Percentiles rank a stretch among this genome's conserved stretches.
phyloP scores from a whole-genome alignment of 2,329 filamentous ascomycete species.

The Neofusicoccum cordaticola region DNA sequence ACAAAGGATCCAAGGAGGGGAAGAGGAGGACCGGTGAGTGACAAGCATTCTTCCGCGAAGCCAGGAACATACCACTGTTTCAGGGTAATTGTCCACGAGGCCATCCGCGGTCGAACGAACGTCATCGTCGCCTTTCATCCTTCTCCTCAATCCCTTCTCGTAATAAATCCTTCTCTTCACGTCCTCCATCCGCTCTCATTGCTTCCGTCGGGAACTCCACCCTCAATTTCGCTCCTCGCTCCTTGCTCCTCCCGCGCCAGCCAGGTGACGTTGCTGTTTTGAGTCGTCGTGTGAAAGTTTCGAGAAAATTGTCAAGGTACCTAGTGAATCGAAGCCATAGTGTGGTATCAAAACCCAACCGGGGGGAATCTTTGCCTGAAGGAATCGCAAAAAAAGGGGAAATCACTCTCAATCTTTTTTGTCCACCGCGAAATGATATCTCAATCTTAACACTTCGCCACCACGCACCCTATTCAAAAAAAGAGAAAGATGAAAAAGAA shows the following conservation, averaged over 20 bases:
- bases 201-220: constrained; percentile 1
- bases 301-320: constrained; percentile 8
- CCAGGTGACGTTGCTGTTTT: constrained; percentile 1
- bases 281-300: not conserved
- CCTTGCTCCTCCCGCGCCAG: constrained; percentile 13
- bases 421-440: constrained; percentile 9
- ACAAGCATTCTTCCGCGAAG: not conserved
- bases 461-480: constrained; percentile 6
- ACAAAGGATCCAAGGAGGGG: not conserved
- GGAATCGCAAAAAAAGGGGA: constrained; percentile 13
- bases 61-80: constrained; percentile 11
- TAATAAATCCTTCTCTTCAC: not conserved
- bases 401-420: constrained; percentile 14
- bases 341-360: constrained; percentile 15
- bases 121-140: not conserved
- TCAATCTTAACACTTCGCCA: constrained; percentile 12
- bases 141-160: not conserved
- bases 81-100: not conserved
- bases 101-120: not conserved
- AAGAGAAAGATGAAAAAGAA: not conserved
- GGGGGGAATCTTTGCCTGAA: constrained; percentile 15
- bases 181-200: not conserved
- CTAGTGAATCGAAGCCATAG: constrained; percentile 8
- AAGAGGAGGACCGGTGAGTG: not conserved
- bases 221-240: constrained; percentile 9